Base-by-base conservation (phyloP, 176 grass and related monocot genomes). In the Eragrostis curvula region DNA sequence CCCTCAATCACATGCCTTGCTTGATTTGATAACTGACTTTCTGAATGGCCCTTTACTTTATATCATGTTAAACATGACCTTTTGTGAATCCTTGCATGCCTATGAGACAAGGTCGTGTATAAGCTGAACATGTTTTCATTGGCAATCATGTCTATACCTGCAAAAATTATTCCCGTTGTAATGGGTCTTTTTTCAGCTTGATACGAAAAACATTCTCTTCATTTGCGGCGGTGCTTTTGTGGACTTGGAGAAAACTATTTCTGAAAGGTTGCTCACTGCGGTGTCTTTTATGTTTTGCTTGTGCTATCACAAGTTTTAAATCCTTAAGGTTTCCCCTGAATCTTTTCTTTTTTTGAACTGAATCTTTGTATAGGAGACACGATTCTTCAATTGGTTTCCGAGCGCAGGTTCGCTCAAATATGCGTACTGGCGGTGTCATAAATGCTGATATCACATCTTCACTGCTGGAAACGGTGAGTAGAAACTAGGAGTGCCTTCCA, bases 181-280 rank as follows among this genome's bases (percentile, higher is more conserved):
- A 57, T 57, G 55, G 32, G 3, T 36, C 4, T 36, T 36, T 36
- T 36, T 55, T 85, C 86, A 94, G 92, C 89, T 94, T 70, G 92
- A 94, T 87, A 94, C 89, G 2, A 94, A 89, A 80, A 88, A 94
- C 49, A 94, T 94, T 87, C 92, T 94, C 63, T 94, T 94, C 77
- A 87, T 94, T 78, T 94, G 92, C 5, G 92, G 89, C 48, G 92
- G 89, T 60, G 89, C 92, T 80, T 94, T 94, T 89, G 68, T 91
- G 57, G 86, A 94, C 61, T 84, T 94, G 76, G 89, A 94, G 84
- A 94, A 94, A 84, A 89, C 92, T 72, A 91, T 94, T 79, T 94
- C 92, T 39, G 92, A 89, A 89, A 94, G 92, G 89, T 94, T 65
- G 27, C 28, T 18, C 23, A 49, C 36, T 70, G 80, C 7, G 30